phyloP scores from a whole-genome alignment of 2,329 filamentous ascomycete genomes.

The Paecilomyces variotii region DNA sequence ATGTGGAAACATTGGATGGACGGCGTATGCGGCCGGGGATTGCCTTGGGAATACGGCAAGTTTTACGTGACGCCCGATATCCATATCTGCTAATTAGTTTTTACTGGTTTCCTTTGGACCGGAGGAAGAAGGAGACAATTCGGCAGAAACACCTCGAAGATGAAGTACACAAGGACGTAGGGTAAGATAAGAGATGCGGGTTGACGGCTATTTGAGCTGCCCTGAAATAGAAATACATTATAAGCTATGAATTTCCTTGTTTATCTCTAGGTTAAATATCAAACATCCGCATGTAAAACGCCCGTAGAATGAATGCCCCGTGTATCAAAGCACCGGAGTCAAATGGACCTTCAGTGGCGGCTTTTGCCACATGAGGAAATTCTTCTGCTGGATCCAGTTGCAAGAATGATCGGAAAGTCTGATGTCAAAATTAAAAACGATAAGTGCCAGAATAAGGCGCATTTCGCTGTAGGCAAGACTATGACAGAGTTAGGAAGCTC shows the following conservation, averaged over 20 bases:
- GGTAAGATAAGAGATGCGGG: not conserved
- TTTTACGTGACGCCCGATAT: not conserved
- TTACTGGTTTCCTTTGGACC: not conserved
- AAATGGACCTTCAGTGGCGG: constrained; percentile 28
- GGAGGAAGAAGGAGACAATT: not conserved
- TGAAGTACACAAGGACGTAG: not conserved
- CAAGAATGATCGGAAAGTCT: constrained; percentile 28
- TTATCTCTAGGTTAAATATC: too few relatives aligned
- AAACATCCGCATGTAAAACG: too few relatives aligned
- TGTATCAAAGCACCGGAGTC: constrained; percentile 14
- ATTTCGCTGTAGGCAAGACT: constrained; percentile 46
- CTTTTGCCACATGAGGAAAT: constrained; percentile 38
- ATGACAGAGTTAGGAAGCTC: not conserved
- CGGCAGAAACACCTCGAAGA: not conserved
- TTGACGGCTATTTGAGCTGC: not conserved
- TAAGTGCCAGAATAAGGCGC: constrained; percentile 40
- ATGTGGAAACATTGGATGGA: not conserved
- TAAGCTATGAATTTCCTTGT: too few relatives aligned
- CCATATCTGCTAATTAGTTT: not conserved
- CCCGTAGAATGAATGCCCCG: not conserved
- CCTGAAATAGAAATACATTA: not conserved
- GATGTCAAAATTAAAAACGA: constrained; percentile 46
- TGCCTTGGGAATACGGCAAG: not conserved
- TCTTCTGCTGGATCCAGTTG: constrained; percentile 34
- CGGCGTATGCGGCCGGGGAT: not conserved